Percentiles rank a stretch among this genome's conserved stretches.
Conservation (phyloP, 768 basidiomycete species). For the Tylopilus felleus region DNA sequence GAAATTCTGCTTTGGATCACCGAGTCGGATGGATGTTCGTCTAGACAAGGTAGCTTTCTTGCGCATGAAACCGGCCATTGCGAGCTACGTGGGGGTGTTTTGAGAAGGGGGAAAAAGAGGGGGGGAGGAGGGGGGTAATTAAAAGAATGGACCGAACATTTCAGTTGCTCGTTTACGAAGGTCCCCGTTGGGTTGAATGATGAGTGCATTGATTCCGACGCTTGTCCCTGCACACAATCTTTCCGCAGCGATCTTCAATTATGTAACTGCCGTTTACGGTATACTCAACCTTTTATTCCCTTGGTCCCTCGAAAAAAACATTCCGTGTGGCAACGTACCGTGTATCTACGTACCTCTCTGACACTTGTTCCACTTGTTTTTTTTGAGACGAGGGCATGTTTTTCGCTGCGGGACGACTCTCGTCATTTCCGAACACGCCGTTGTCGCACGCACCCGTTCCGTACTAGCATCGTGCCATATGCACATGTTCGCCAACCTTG, state of each 20-base stretch:
- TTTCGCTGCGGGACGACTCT: neutral
- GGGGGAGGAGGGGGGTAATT: neutral
- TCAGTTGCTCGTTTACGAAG: neutral
- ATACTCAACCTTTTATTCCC: neutral
- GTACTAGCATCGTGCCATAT: conserved; percentile 12
- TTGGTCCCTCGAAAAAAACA: conserved; percentile 10
- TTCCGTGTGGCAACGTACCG: conserved; percentile 2
- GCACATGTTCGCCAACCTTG: conserved; percentile 16
- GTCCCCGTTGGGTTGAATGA: neutral
- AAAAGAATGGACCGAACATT: conserved; percentile 14
- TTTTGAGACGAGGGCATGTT: neutral
- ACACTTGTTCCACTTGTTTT: neutral
- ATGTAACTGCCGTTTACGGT: conserved; percentile 11
- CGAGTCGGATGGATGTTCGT: neutral
- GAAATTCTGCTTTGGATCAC: neutral
- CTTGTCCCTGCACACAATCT: conserved; percentile 10
- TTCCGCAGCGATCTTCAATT: conserved; percentile 20
- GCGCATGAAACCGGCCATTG: conserved; percentile 57
- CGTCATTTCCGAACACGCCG: conserved; percentile 21
- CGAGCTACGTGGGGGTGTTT: neutral
- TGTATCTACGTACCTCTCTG: neutral
- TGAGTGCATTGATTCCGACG: conserved; percentile 2
- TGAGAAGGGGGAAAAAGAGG: neutral
- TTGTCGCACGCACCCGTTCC: conserved; percentile 9
- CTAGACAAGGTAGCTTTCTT: conserved; percentile 38